phyloP scores from a whole-genome alignment of 1,139 yeast species.

The Debaryomyces singareniensis region DNA sequence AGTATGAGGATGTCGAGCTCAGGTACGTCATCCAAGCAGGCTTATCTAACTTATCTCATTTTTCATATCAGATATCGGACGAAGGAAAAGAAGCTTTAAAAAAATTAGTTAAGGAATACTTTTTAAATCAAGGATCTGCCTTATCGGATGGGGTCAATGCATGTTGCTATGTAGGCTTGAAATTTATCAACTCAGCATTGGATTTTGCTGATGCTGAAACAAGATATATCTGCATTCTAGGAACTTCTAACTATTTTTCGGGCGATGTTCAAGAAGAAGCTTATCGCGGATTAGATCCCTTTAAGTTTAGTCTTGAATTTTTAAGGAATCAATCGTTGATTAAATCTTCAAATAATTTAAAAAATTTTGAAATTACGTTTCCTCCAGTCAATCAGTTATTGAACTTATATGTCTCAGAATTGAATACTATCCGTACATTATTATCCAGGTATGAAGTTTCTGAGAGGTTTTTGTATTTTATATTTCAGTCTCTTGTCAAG shows the following conservation, averaged over 20 bases:
- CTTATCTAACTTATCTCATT: conserved; percentile 52
- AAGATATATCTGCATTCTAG: conserved; percentile 62
- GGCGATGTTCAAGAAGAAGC: conserved; percentile 81
- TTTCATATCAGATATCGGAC: conserved; percentile 35
- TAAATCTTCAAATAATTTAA: no score
- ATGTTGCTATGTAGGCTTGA: conserved; percentile 57
- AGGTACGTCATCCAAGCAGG: conserved; percentile 70
- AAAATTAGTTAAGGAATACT: conserved; percentile 27
- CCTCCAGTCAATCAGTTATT: no score
- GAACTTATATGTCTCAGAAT: no score
- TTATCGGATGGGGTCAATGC: conserved; percentile 23
- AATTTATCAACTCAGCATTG: conserved; percentile 59
- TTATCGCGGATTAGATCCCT: conserved; percentile 74
- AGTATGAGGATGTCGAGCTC: conserved; percentile 56
- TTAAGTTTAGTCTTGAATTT: conserved; percentile 42
- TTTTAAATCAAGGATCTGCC: conserved; percentile 22
- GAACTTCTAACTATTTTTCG: conserved; percentile 50
- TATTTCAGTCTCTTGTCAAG: conserved; percentile 55
- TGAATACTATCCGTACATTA: no score
- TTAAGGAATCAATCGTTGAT: no score
- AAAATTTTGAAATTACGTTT: no score
- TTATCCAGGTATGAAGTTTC: no score
- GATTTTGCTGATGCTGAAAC: conserved; percentile 68
- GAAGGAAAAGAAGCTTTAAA: conserved; percentile 40
- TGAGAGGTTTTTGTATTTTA: conserved; percentile 40